Base-by-base conservation (phyloP, 2,329 filamentous ascomycete species). In the Alternaria incomplexa region DNA sequence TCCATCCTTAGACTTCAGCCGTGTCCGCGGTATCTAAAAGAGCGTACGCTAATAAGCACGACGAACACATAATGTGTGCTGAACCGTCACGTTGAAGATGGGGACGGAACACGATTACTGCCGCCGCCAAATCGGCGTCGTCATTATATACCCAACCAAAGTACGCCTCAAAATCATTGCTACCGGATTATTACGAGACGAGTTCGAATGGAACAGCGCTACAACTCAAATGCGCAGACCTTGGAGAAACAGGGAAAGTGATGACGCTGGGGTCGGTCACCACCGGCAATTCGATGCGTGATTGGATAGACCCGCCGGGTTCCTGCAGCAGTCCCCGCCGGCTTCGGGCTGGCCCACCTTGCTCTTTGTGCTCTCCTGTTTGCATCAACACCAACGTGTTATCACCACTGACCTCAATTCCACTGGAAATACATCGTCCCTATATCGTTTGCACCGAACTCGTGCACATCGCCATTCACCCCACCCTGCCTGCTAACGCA, bases 241-340 rank as follows among this genome's bases (percentile, higher is more conserved):
- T 0, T 40, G 9, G 36, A 40, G 9, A 6, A 40, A 40, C 36
- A 40, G 0, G 36, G 15, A 40, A 17, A 17, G 15, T 11, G 36
- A 40, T 40, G 36, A 40, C 36, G 36, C 36, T 40, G 36, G 36
- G 32, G 7, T 36, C 8, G 36, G n/a, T 17, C 36, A 17, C 36
- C 36, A 40, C 36, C n/a, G 36, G 36, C 36, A 40, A 1, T 17
- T 40, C 36, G 36, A 1, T 40, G 36, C n/a, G 36, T 40, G 36
- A 40, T 40, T 40, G 36, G 36, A 40, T 40, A 9, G 36, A 40
- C 36, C 8, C 15, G 8, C 15, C 32, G 32, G 32, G 32, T 40
- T 40, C 32, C 32, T 40, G 32, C 32, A 40, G 32, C 32, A 40
- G 32, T n/a, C 32, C 32, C 36, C 36, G n/a, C n/a, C 36, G 36